Base-by-base conservation (phyloP, 2,329 filamentous ascomycete species). In the Colletotrichum eremochloae region DNA sequence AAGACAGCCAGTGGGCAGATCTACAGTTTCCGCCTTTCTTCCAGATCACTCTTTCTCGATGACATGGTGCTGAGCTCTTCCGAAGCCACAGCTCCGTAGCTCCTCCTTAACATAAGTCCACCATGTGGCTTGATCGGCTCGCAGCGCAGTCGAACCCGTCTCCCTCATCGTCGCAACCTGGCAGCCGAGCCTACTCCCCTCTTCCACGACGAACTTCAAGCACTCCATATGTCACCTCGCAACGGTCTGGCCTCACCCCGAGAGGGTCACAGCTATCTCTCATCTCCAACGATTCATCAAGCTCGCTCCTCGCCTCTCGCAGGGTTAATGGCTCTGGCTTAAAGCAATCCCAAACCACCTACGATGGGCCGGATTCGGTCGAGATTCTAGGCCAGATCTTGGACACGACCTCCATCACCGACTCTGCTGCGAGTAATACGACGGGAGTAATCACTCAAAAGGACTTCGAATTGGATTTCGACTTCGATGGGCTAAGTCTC, bases 71-170 rank as follows among this genome's bases (percentile, higher is more conserved):
- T 40, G 31, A 33, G 38, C 15, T 50, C 12, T 9, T 48, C 38
- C 46, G 29, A 53, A 12, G 60, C 56, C 15, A 72, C 24, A 36
- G 72, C 75, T 53, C 64, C 38, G 60, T 70, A 75, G 75, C 74
- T 71, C 63, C 29, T 40, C 38, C 58, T 33, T 46, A 57, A 5
- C 50, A 67, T 50, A 71, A 71, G 62, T 57, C 73, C 71, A 75
- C 77, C 77, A 97, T 97, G 94, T 97, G 95, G 95, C 90, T 97
- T 79, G 95, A 97, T 85, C 92, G 95, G 81, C 90, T 97, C 75
- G 92, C 93, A 75, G 91, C 88, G 77, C 91, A 93, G 81, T 88
- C 91, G 69, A 90, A 75, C 75, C 89, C 80, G 85, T 90, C 82
- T 71, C 89, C 90, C n/a, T 76, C 78, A 52, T 69, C 77, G 55